These are phyloP conservation scores for Daldinia sp. DNA, from an alignment of 2,329 filamentous ascomycete species.

Conservation along the genomic window DNA sequence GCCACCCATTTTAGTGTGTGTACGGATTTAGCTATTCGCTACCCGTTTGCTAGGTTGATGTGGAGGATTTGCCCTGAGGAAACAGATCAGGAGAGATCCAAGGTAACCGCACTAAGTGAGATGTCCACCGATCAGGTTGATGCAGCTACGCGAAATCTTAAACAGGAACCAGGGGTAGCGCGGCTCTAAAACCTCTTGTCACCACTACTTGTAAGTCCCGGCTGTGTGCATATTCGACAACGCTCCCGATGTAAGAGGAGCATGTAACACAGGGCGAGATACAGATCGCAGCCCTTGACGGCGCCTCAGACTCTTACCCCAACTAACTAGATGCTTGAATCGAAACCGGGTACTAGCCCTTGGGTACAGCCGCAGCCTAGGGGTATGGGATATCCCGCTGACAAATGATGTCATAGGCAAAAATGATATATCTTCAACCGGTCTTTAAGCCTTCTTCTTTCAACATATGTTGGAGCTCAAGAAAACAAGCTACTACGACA, in stretches of 20 bases:
- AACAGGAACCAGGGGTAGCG: constrained; percentile 27
- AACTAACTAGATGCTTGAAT: constrained; percentile 5
- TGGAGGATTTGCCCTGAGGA: constrained; percentile 4
- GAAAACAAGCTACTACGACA: constrained; percentile 19
- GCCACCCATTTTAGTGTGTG: constrained; percentile 31
- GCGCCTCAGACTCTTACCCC: constrained; percentile 22
- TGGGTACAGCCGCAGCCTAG: constrained; percentile 32
- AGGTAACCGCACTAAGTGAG: constrained; percentile 15
- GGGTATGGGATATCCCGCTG: constrained; percentile 21
- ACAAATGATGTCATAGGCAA: constrained; percentile 41
- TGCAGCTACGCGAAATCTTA: constrained; percentile 41
- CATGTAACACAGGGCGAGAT: constrained; percentile 17
- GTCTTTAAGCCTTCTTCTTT: constrained; percentile 21
- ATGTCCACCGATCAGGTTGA: constrained; percentile 31
- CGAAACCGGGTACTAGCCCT: constrained; percentile 10
- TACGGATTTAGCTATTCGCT: constrained; percentile 36
- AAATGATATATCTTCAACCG: constrained; percentile 29
- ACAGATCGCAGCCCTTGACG: constrained; percentile 34
- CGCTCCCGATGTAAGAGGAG: constrained; percentile 10
- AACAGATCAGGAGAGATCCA: constrained; percentile 28
- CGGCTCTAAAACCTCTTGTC: constrained; percentile 27
- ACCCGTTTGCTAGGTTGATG: constrained; percentile 28
- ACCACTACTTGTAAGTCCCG: constrained; percentile 34
- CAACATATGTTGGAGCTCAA: constrained; percentile 10
- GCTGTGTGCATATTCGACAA: constrained; percentile 30